These are phyloP conservation scores for Colletotrichum gigasporum DNA, from an alignment of 2,329 filamentous ascomycete genomes.

Conservation along the genomic window DNA sequence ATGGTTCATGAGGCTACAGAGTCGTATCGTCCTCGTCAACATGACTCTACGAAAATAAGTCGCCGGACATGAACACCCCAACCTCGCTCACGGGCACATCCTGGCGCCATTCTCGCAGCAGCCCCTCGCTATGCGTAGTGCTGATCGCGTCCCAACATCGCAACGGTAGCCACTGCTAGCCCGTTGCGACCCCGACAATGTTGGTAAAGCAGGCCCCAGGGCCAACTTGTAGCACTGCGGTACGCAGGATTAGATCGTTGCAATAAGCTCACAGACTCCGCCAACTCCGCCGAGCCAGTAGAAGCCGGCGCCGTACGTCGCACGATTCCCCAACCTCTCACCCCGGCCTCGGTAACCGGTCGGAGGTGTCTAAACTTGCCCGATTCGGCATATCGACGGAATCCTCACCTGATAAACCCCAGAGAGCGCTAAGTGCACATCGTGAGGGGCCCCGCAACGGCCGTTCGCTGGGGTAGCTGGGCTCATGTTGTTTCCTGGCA, in stretches of 20 bases:
- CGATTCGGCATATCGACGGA: neutral
- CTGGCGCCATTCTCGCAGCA: neutral
- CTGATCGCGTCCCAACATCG: neutral
- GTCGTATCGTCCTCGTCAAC: neutral
- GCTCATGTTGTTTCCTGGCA: too few relatives aligned
- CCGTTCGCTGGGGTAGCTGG: neutral
- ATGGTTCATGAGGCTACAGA: neutral
- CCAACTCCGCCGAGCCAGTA: too few relatives aligned
- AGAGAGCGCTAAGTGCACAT: neutral
- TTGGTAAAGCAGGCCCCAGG: too few relatives aligned
- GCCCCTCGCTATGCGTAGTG: neutral
- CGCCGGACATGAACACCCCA: too few relatives aligned
- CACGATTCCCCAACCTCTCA: too few relatives aligned
- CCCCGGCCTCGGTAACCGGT: neutral
- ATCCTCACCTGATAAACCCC: neutral
- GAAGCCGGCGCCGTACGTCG: too few relatives aligned
- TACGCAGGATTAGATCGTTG: neutral
- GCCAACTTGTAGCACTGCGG: too few relatives aligned
- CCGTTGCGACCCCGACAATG: neutral
- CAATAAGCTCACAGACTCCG: neutral
- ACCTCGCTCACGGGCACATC: neutral
- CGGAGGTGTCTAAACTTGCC: neutral
- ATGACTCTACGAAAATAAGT: too few relatives aligned
- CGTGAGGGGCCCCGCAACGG: neutral
- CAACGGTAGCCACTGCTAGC: neutral